phyloP scores from a whole-genome alignment of 139 green algal species.

The Chlorella sp. region DNA sequence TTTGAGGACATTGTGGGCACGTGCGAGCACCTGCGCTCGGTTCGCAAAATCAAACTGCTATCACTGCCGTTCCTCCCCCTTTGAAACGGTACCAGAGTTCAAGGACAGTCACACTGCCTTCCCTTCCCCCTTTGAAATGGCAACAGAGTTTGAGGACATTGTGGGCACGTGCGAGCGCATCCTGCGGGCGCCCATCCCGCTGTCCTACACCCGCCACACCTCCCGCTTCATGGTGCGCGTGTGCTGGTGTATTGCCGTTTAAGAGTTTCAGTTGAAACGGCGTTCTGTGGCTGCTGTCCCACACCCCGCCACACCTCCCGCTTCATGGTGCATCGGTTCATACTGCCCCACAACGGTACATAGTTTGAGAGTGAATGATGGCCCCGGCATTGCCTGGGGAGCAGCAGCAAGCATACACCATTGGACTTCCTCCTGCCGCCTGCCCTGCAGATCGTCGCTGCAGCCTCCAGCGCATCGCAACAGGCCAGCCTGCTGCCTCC shows the following conservation, averaged over 20 bases:
- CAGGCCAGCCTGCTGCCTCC: too few species aligned
- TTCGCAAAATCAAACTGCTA: too few species aligned
- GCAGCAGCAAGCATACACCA: neutral
- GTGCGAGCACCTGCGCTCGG: neutral
- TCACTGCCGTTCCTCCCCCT: constrained; percentile 69
- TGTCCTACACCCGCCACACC: constrained; percentile 80
- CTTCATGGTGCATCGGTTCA: neutral
- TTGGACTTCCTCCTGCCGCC: neutral
- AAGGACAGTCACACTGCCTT: too few species aligned
- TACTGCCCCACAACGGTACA: too few species aligned
- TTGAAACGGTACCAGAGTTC: too few species aligned
- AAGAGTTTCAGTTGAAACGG: too few species aligned
- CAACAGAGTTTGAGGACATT: constrained; percentile 17
- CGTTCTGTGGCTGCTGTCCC: neutral
- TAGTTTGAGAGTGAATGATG: too few species aligned
- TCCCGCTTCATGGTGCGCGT: constrained; percentile 62
- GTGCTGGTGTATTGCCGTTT: constrained; percentile 38
- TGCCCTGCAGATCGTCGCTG: too few species aligned
- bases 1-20: neutral
- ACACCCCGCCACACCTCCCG: neutral
- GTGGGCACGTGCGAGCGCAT: constrained; percentile 59
- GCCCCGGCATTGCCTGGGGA: neutral
- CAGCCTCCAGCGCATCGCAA: too few species aligned
- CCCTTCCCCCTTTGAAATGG: constrained; percentile 78
- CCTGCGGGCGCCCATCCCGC: constrained; percentile 68